A percentile compares a stretch with the other conserved stretches of the same genome.
Conservation (phyloP, 192 early-diverging fungal species). For the Podila minutissima region DNA sequence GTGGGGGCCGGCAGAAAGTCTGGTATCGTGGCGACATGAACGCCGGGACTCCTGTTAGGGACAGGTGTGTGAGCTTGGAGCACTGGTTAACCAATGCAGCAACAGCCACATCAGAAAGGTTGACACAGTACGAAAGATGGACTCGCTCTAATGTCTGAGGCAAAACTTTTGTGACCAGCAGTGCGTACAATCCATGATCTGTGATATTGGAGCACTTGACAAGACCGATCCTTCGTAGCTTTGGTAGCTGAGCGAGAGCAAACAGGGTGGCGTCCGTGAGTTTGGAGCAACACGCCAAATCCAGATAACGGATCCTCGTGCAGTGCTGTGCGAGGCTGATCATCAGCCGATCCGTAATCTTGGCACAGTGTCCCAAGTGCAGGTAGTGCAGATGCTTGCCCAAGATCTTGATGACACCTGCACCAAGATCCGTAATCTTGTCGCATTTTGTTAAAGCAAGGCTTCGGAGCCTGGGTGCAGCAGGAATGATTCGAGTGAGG, state of each 20-base stretch:
- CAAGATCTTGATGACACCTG: slow-evolving; percentile 55
- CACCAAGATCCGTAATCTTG: slow-evolving; percentile 62
- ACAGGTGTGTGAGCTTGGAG: slow-evolving; percentile 59
- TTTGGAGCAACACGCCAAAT: slow-evolving; percentile 62
- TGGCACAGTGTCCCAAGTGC: slow-evolving; percentile 63
- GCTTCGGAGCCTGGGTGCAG: slow-evolving; percentile 60
- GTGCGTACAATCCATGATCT: slow-evolving; percentile 57
- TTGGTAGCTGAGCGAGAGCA: slow-evolving; percentile 62
- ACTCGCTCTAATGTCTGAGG: slow-evolving; percentile 61
- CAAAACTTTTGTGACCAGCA: slow-evolving; percentile 52
- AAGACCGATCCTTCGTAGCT: slow-evolving; percentile 63
- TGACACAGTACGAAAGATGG: slow-evolving; percentile 64
- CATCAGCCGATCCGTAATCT: slow-evolving; percentile 61
- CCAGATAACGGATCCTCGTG: slow-evolving; percentile 64
- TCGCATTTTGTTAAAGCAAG: slow-evolving; percentile 66
- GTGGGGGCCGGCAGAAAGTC: slow-evolving; percentile 59
- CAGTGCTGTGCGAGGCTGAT: slow-evolving; percentile 56
- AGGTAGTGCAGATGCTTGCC: slow-evolving; percentile 68
- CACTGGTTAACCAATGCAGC: slow-evolving; percentile 58
- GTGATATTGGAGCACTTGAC: slow-evolving; percentile 72
- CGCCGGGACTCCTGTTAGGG: slow-evolving; percentile 62
- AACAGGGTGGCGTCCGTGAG: slow-evolving; percentile 62
- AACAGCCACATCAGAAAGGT: slow-evolving; percentile 56
- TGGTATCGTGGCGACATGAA: slow-evolving; percentile 60
- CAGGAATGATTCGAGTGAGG: slow-evolving; percentile 50